A percentile compares a stretch with the other conserved stretches of the same genome.
These are phyloP conservation scores for Carex arenaria DNA, from an alignment of 202 grass and related monocot species.

Conservation along the genomic window DNA sequence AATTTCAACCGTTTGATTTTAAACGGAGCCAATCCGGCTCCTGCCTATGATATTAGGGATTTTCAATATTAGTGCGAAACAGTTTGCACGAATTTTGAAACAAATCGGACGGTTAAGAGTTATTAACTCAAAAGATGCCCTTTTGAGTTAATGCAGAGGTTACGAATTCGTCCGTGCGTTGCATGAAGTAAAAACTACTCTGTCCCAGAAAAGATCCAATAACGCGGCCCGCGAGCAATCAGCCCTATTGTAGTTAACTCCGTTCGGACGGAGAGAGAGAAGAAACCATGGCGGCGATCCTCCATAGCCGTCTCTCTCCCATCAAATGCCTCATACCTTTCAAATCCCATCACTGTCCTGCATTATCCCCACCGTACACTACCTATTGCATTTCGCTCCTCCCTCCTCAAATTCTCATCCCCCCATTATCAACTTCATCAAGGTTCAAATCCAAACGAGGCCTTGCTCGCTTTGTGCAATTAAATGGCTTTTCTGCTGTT, in stretches of 20 bases:
- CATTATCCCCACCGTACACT: constrained; percentile 6
- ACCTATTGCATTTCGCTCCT: constrained; percentile 19
- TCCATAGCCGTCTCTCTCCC: not conserved
- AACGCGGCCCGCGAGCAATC: no score
- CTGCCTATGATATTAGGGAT: no score
- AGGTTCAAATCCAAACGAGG: not conserved
- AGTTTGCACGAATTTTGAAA: no score
- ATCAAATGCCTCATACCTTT: not conserved
- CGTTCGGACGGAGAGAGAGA: not conserved
- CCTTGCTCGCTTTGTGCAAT: constrained; percentile 7
- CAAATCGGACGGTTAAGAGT: no score
- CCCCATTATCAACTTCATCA: not conserved
- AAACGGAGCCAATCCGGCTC: no score
- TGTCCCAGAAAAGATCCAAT: no score
- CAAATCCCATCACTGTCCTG: not conserved
- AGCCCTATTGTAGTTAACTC: not conserved
- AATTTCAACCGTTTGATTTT: no score
- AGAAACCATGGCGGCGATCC: not conserved
- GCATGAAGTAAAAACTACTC: no score
- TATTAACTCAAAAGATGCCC: no score
- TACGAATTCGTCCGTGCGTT: no score
- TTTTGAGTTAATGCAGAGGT: no score
- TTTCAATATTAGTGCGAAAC: no score
- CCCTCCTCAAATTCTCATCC: not conserved
- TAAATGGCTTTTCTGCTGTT: constrained; percentile 6